These are phyloP conservation scores for Backusella psychrophila DNA, from an alignment of 192 early-diverging fungal genomes.

Conservation along the genomic window DNA sequence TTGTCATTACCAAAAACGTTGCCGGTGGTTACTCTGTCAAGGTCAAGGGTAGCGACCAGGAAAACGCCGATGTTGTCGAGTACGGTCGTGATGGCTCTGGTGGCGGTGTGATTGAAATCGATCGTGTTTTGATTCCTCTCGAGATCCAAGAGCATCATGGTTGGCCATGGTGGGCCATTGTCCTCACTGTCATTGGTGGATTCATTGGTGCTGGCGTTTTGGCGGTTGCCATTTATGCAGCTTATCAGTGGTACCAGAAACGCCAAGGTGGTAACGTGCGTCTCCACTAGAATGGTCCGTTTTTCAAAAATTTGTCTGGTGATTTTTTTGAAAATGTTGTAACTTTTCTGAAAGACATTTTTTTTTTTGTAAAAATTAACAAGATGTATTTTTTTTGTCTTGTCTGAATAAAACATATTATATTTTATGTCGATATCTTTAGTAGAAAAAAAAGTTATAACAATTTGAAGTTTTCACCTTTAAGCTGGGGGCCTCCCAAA, in stretches of 20 bases:
- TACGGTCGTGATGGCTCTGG: conserved; percentile 20
- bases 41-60: conserved; percentile 18
- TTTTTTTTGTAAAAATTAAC: too few species aligned
- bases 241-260: conserved; percentile 16
- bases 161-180: conserved; percentile 26
- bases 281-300: too few species aligned
- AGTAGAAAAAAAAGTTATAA: too few species aligned
- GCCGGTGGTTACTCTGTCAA: conserved; percentile 9
- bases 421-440: too few species aligned
- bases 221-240: conserved; percentile 12
- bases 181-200: conserved; percentile 17
- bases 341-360: too few species aligned
- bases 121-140: conserved; percentile 21
- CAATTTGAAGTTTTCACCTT: too few species aligned
- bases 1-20: conserved; percentile 10
- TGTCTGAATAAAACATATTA: too few species aligned
- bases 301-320: too few species aligned
- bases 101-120: conserved; percentile 34
- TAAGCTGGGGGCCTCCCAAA: too few species aligned
- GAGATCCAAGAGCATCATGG: conserved; percentile 2
- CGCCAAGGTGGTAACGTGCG: conserved; percentile 7
- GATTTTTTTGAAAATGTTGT: too few species aligned
- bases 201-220: conserved; percentile 8
- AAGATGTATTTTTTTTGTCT: too few species aligned
- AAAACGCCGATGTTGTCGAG: conserved; percentile 16